A percentile compares a stretch with the other conserved stretches of the same genome.
Conservation (phyloP, 2,329 filamentous ascomycete genomes). For the Ophiostoma montium region DNA sequence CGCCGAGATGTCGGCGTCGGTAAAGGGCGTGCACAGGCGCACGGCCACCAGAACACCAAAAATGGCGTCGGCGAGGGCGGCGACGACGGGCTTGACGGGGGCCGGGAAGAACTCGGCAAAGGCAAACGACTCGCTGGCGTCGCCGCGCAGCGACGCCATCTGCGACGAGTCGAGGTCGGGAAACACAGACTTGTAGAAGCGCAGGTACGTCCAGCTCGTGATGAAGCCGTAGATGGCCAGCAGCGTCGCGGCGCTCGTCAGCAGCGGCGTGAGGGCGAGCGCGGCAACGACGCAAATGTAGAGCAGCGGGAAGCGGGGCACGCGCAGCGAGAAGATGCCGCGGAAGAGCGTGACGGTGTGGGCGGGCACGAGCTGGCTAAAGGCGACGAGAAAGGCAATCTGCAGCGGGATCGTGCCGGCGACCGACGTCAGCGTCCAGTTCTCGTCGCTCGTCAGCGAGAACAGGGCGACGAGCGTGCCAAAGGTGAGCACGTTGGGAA, state of each 20-base stretch:
- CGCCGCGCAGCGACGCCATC: conserved; percentile 56
- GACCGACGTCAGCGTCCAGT: conserved; percentile 66
- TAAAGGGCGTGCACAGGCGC: conserved; percentile 73
- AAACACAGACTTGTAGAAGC: conserved; percentile 76
- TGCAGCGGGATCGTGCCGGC: conserved; percentile 82
- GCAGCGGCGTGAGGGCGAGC: conserved; percentile 40
- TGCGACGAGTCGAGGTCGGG: conserved; percentile 51
- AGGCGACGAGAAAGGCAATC: conserved; percentile 86
- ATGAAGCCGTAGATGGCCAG: conserved; percentile 71
- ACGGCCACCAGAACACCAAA: conserved; percentile 64
- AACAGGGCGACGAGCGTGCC: conserved; percentile 55
- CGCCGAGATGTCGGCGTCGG: conserved; percentile 57
- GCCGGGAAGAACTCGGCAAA: conserved; percentile 94
- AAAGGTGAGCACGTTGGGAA: conserved; percentile 70
- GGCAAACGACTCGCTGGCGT: conserved; percentile 90
- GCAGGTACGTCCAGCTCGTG: conserved; percentile 86
- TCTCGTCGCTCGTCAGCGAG: conserved; percentile 49
- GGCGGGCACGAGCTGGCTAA: conserved; percentile 93
- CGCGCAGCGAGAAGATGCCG: conserved; percentile 75
- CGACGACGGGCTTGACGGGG: conserved; percentile 62
- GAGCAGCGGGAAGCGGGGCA: conserved; percentile 57
- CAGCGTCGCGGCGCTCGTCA: conserved; percentile 61
- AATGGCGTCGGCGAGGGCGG: conserved; percentile 56
- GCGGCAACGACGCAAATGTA: conserved; percentile 62
- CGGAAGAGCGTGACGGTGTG: conserved; percentile 93